Percentiles rank a stretch among this genome's conserved stretches.
Evolutionary conservation across 441 rosid genomes (phyloP).

Genomic region (Melastoma candidum): DNA sequence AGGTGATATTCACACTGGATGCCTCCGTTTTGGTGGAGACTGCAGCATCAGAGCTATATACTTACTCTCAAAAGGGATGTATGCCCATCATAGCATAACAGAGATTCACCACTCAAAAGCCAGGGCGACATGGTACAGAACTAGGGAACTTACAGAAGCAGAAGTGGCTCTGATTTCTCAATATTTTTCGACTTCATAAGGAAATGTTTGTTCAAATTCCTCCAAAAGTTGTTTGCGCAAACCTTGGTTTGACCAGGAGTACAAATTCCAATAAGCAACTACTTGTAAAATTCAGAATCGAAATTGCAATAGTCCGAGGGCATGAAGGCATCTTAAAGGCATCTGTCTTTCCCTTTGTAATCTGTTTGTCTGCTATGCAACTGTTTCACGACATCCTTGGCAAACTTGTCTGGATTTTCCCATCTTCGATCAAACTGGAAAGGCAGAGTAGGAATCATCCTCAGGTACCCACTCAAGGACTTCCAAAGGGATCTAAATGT

Average conservation of each 20-base stretch:
- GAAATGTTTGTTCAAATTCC: constrained; percentile 85
- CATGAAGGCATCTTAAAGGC: constrained; percentile 57
- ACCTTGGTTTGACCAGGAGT: constrained; percentile 27
- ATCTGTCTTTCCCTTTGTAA: constrained; percentile 89
- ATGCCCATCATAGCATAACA: no score
- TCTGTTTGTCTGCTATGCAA: constrained; percentile 87
- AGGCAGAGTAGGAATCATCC: constrained; percentile 6
- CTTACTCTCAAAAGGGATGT: no score
- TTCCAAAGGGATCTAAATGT: constrained; percentile 82
- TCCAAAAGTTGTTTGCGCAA: constrained; percentile 76
- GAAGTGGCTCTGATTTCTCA: constrained; percentile 82
- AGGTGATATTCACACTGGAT: no score
- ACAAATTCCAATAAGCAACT: not conserved
- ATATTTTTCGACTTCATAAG: constrained; percentile 79
- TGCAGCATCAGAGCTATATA: no score
- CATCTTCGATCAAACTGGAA: constrained; percentile 81
- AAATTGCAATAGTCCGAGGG: not conserved
- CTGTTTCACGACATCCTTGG: constrained; percentile 64
- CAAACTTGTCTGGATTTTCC: constrained; percentile 95
- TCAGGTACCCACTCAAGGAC: constrained; percentile 56
- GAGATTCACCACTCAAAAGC: not conserved
- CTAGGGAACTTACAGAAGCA: constrained; percentile 64
- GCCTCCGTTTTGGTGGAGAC: no score
- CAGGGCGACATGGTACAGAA: not conserved
- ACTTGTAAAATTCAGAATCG: not conserved